Evolutionary conservation across 208 protist species (phyloP), one percentile per base, ranked within the genome.

Genomic region (Lotmaria passim): DNA sequence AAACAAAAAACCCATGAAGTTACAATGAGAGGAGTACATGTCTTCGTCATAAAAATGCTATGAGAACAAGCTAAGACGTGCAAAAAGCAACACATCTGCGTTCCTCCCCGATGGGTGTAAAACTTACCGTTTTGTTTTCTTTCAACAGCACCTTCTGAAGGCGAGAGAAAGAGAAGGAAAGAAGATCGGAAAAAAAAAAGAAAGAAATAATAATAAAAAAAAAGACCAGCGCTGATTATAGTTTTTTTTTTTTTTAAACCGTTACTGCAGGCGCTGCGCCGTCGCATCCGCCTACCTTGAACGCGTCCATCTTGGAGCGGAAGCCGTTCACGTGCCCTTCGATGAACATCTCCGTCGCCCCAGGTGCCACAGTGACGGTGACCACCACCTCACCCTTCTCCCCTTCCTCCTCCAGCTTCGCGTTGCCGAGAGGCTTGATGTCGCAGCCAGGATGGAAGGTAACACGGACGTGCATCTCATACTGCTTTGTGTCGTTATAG

Each of bases 401-500:
- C 52, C 65, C 43, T 26, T 73, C 68, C 31, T 75, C 69, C 59
- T 79, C 69, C 60, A 94, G 48, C 14, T 78, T 65, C 39, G 88
- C 85, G 31, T 84, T 81, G n/a, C 75, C 85, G 31, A 93, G 83
- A 0, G 88, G 75, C 34, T 69, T 75, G 56, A 93, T 78, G 26
- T 91, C 77, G 69, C 74, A 87, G 55, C 82, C 83, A 46, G 83
- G 52, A 50, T 74, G 69, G 64, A 91, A 94, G 44, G 77, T 88
- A 33, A 90, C 79, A 41, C 64, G 78, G 11, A 94, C 71, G 63
- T 84, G 83, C 85, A 94, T 91, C 24, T 88, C 78, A 68, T 90
- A 94, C 63, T 91, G 55, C 24, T 65, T 78, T 11, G 85, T 93
- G 73, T 93, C 88, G 75, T 91, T 90, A 76, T 91, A 91, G 61